These are phyloP conservation scores for Leccinum fibrillosum DNA, from an alignment of 768 basidiomycete species.

Conservation along the genomic window DNA sequence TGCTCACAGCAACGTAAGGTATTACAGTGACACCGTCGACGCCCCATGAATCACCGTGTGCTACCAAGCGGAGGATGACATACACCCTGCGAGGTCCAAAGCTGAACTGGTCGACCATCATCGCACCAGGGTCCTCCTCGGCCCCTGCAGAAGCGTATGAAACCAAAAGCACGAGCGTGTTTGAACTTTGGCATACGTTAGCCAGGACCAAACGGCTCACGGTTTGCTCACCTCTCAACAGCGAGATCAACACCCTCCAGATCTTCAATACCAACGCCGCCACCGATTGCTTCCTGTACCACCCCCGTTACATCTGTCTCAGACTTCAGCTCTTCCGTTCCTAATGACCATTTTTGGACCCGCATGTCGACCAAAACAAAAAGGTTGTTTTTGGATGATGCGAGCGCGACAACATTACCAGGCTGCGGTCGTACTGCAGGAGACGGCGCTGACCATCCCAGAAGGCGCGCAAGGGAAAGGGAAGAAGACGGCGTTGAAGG, in stretches of 20 bases:
- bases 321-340: slow-evolving; percentile 53
- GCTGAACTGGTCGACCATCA: slow-evolving; percentile 37
- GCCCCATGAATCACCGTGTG: slow-evolving; percentile 26
- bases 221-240: slow-evolving; percentile 47
- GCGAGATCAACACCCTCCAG: slow-evolving; percentile 73
- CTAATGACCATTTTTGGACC: slow-evolving; percentile 61
- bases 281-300: slow-evolving; percentile 46
- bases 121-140: slow-evolving; percentile 40
- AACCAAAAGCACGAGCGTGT: slow-evolving; percentile 57
- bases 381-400: slow-evolving; percentile 50
- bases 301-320: slow-evolving; percentile 55
- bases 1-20: slow-evolving; percentile 73
- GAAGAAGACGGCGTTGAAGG: slow-evolving; percentile 42
- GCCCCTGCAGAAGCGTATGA: slow-evolving; percentile 55
- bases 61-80: slow-evolving; percentile 49
- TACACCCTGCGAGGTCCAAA: slow-evolving; percentile 59
- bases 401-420: slow-evolving; percentile 66
- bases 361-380: slow-evolving; percentile 69
- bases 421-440: slow-evolving; percentile 40
- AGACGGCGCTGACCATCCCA: slow-evolving; percentile 40
- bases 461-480: slow-evolving; percentile 41
- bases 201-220: background rate
- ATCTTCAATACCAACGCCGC: slow-evolving; percentile 51
- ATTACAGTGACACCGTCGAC: slow-evolving; percentile 47
- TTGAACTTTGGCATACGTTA: slow-evolving; percentile 36